Evolutionary conservation across 2,329 filamentous ascomycete species (phyloP), one percentile per base, ranked within the genome.

Genomic region (Beauveria rudraprayagi): DNA sequence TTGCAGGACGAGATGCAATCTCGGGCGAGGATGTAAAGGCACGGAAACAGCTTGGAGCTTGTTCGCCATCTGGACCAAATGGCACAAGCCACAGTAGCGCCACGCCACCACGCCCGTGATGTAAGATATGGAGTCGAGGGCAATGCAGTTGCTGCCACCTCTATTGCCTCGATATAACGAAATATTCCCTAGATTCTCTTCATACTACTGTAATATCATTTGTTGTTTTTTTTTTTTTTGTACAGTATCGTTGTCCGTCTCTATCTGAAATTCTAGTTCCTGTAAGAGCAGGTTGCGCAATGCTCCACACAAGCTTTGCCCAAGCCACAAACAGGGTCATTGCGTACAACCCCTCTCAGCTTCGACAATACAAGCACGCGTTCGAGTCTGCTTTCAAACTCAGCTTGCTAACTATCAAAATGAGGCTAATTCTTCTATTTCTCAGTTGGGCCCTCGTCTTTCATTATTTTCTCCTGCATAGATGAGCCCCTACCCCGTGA

Each of bases 31-130:
- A 51, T 58, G 43, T 2, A 41, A 37, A 50, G 8, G 46, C 11
- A 57, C 16, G 16, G 56, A 22, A 47, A 40, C 46, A 50, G 28
- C 28, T 50, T 28, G 46, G 28, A 57, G 46, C 46, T 58, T 57
- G 55, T 46, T 28, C 26, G n/a, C 4, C 3, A 34, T 19, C 37
- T 9, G 28, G 28, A 8, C 30, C 24, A 14, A 48, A n/a, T 19
- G 46, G 22, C 16, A 50, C 46, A 40, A 51, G 56, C 56, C 56
- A 58, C 56, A 51, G 46, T 51, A 50, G 56, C 54, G 43, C 54
- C 28, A 40, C 30, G 19, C 26, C 16, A 28, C 16, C 26, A 46
- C 11, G 26, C 5, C 17, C 4, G 28, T 37, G 17, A 19, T 6
- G 22, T 8, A 26, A 37, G 34, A 16, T 54, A 17, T 24, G 4